phyloP scores from a whole-genome alignment of 257 asterid genomes.

The Nicotiana attenuata region DNA sequence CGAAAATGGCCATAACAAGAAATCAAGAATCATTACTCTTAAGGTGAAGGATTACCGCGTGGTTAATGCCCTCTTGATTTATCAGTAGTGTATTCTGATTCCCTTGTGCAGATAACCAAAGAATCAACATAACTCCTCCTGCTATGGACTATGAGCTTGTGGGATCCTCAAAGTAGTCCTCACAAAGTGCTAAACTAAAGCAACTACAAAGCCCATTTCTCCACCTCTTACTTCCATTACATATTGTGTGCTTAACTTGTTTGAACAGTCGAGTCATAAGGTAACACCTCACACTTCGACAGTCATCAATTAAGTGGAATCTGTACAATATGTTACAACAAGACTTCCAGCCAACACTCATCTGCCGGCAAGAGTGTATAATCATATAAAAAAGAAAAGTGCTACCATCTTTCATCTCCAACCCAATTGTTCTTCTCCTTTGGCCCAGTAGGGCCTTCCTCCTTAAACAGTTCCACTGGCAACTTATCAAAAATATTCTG shows the following conservation, averaged over 20 bases:
- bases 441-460: conserved; percentile 94
- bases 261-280: neutral
- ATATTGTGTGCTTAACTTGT: neutral
- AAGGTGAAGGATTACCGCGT: neutral
- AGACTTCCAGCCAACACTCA: neutral
- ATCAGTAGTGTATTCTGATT: neutral
- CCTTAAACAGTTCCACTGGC: conserved; percentile 75
- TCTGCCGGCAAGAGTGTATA: neutral
- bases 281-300: neutral
- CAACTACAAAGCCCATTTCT: conserved; percentile 1
- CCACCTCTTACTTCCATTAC: neutral
- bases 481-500: conserved; percentile 45
- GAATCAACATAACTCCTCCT: neutral
- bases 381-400: neutral
- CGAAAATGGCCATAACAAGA: neutral
- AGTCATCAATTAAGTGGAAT: neutral
- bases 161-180: neutral
- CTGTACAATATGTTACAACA: neutral
- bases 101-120: neutral
- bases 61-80: neutral
- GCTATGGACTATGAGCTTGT: neutral
- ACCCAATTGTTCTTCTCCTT: conserved; percentile 98
- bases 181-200: neutral
- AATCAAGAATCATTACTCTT: neutral
- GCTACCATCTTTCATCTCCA: conserved; percentile 85